Base-by-base conservation (phyloP, 768 basidiomycete species). In the Gymnopilus junonius region DNA sequence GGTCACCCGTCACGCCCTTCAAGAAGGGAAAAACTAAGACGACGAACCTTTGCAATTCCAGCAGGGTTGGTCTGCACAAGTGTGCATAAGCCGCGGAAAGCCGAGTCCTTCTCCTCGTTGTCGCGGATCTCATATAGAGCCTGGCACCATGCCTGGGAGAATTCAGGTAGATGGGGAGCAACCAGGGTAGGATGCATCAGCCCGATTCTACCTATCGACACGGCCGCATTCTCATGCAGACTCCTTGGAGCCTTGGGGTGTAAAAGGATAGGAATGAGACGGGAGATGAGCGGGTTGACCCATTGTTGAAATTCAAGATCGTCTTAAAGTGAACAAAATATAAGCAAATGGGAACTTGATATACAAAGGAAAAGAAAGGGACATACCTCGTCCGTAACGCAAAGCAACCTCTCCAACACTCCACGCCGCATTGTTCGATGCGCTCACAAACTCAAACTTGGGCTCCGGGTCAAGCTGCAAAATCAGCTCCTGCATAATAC, bases 341-440 rank as follows among this genome's bases (percentile, higher is more conserved):
- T 35, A 21, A 59, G 31, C 39, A 46, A 27, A 3, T 37, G 23
- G 17, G 10, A 4, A 29, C 1, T 27, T 23, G 37, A 8, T 57
- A 59, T 48, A 15, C 50, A 40, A 42, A 29, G 8, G 3, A 14
- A 8, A 55, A 51, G 31, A 4, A 68, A 57, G 57, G 58, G 14
- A 73, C 84, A 60, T 72, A 92, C 93, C 90, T 67, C 87, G 82
- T 56, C 94, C 93, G 73, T 93, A 95, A 50, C 95, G 93, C 65
- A 99, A 78, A 8, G 97, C 94, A 32, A 99, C 94, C 76, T 99
- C 97, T 45, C 97, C 97, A 29, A 97, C 95, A n/a, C 95, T 95
- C 97, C 97, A 99, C 1, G 97, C 97, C 10, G 97, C 97, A 73
- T 99, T 99, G 77, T 99, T 99, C 75, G 94, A 96, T 5, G 97